Base-by-base conservation (phyloP, 1,139 yeast genomes). In the Geotrichum histeridarum region DNA sequence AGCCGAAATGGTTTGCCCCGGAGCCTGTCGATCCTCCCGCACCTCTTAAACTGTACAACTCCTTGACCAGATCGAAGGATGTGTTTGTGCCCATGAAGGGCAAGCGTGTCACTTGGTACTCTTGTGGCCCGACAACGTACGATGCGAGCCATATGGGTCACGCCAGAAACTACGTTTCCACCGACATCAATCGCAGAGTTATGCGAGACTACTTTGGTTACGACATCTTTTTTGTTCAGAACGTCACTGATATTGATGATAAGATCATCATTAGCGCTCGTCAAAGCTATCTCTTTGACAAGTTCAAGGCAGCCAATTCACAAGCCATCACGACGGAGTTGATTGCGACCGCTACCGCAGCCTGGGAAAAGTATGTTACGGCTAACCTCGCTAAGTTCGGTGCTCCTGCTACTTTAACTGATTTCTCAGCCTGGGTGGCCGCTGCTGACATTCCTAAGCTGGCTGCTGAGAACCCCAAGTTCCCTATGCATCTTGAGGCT, bases 111-210 rank as follows among this genome's bases (percentile, higher is more conserved):
- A 80, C 91, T 2, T 93, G 99, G 99, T 93, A 93, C 73, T 87
- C 91, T 55, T 93, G 99, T 77, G 99, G 99, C 5, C 99, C 99
- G 11, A 93, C 99, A 0, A 98, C 93, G n/a, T 93, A 93, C 67
- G 96, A 93, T 70, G 84, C 94, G 45, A 82, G 94, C 52, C 99
- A 93, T 68, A 89, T 93, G 97, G 99, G 99, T n/a, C 99, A 94
- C 71, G 99, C 99, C 18, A 78, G 99, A 70, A 93, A 93, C 73
- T 94, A 93, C 68, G 98, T 93, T 50, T 82, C 96, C 8, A 87
- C 89, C 53, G 99, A 94, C 70, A 89, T 93, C 67, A 86, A 89
- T 67, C 82, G 99, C 68, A 79, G 99, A 63, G 79, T 94, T 50
- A 70, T 93, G 61, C 88, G 84, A 68, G 90, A 91, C 68, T 91